Evolutionary conservation across 169 alveolate species (phyloP).

Genomic region (Plasmodium vivax): DNA sequence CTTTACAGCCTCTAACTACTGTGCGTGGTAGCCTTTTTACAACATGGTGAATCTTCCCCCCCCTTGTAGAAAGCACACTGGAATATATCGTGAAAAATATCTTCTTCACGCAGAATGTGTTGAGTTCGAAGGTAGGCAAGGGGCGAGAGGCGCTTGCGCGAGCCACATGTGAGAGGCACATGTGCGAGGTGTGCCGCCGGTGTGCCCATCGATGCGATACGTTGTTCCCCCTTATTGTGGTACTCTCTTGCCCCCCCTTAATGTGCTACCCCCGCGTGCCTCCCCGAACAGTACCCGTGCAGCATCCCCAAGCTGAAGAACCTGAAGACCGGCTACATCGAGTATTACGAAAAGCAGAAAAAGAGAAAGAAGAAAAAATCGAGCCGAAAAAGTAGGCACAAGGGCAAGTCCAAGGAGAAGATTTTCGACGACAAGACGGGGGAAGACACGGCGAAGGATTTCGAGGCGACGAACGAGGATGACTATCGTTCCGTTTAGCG

Average conservation of each 20-base stretch:
- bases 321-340: slow-evolving; percentile 70
- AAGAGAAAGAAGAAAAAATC: slow-evolving; percentile 38
- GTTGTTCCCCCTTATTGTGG: not conserved
- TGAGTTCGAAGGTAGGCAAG: slow-evolving; percentile 53
- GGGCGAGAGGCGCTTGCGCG: not conserved
- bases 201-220: not conserved
- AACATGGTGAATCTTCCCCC: not conserved
- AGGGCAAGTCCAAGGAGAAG: slow-evolving; percentile 14
- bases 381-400: slow-evolving; percentile 8
- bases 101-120: slow-evolving; percentile 43
- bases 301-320: slow-evolving; percentile 69
- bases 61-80: slow-evolving; percentile 45
- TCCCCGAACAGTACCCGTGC: slow-evolving; percentile 64
- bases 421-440: slow-evolving; percentile 25
- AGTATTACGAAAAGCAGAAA: slow-evolving; percentile 59
- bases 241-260: not conserved
- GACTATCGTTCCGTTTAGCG: slow-evolving; percentile 72
- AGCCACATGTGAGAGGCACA: no score
- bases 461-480: slow-evolving; percentile 51
- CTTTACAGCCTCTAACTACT: not conserved
- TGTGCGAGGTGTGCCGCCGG: not conserved
- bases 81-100: slow-evolving; percentile 74
- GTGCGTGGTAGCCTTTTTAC: not conserved
- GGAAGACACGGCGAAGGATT: slow-evolving; percentile 16
- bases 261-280: not conserved